Conservation (phyloP, 192 early-diverging fungal species). For the Physocladia obscura region DNA sequence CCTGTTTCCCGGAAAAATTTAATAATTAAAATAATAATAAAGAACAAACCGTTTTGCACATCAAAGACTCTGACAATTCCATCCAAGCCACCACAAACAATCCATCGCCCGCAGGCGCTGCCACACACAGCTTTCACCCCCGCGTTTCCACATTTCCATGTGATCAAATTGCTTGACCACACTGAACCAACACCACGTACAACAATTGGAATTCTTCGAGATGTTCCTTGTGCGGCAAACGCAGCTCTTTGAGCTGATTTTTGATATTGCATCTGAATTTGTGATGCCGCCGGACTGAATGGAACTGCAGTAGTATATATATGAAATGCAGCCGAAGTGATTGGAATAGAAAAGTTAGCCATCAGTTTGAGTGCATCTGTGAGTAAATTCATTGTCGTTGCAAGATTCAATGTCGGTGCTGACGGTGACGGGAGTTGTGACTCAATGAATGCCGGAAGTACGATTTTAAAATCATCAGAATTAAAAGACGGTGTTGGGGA, state of each 20-base stretch:
- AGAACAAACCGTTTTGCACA: not conserved
- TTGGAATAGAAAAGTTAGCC: slow-evolving; percentile 13
- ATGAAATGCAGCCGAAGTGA: slow-evolving; percentile 12
- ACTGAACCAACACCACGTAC: slow-evolving; percentile 2
- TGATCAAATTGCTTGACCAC: not conserved
- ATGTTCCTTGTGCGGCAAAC: slow-evolving; percentile 19
- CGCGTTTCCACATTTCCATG: not conserved
- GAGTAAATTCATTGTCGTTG: not conserved
- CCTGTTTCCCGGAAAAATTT: not conserved
- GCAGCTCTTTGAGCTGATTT: slow-evolving; percentile 12
- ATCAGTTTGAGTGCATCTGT: slow-evolving; percentile 4
- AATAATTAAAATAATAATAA: not conserved
- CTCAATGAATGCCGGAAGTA: slow-evolving; percentile 1
- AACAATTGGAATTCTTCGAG: slow-evolving; percentile 24
- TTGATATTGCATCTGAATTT: slow-evolving; percentile 13
- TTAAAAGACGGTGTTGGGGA: not conserved
- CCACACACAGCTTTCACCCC: slow-evolving; percentile 1
- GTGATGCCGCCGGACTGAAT: slow-evolving; percentile 1
- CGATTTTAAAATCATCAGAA: not conserved
- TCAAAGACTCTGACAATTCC: slow-evolving; percentile 20
- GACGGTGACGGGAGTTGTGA: not conserved
- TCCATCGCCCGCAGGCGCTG: slow-evolving; percentile 20
- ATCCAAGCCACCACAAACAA: slow-evolving; percentile 23
- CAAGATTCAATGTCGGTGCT: not conserved
- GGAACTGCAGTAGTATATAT: slow-evolving; percentile 28